Conservation (phyloP, 768 basidiomycete species). For the Rhodocollybia butyracea region DNA sequence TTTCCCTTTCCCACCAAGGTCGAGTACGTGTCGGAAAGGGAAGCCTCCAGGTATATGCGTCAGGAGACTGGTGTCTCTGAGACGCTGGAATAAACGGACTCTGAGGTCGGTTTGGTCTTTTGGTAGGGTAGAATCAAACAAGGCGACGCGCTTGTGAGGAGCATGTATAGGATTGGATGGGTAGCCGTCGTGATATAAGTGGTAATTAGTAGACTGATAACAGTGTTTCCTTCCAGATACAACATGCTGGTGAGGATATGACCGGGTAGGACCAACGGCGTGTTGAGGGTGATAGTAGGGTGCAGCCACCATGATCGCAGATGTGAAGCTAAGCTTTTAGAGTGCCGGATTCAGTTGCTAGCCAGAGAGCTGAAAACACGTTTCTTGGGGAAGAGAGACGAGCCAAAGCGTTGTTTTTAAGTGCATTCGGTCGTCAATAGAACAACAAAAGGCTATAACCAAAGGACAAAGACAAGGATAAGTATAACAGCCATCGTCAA, state of each 20-base stretch:
- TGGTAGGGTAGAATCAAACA: not conserved
- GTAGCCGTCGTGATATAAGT: not conserved
- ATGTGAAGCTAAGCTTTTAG: not conserved
- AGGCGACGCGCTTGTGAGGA: not conserved
- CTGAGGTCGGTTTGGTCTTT: not conserved
- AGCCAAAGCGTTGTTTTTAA: not conserved
- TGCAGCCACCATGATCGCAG: not conserved
- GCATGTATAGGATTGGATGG: not conserved
- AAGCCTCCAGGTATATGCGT: conserved; percentile 32
- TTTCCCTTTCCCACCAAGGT: conserved; percentile 11
- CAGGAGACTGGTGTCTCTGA: conserved; percentile 25
- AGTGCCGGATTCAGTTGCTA: not conserved
- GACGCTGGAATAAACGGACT: conserved; percentile 9
- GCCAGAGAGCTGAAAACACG: too few relatives aligned
- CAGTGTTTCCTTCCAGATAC: not conserved
- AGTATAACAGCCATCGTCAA: not conserved
- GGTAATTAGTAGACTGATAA: not conserved
- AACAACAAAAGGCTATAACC: not conserved
- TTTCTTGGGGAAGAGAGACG: not conserved
- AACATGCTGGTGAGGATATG: not conserved
- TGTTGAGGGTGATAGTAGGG: not conserved
- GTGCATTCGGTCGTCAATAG: not conserved
- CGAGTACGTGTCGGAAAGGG: conserved; percentile 29
- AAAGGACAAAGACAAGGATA: not conserved
- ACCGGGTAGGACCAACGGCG: not conserved